These are phyloP conservation scores for Daldinia sp. DNA, from an alignment of 2,329 filamentous ascomycete genomes.

Conservation along the genomic window DNA sequence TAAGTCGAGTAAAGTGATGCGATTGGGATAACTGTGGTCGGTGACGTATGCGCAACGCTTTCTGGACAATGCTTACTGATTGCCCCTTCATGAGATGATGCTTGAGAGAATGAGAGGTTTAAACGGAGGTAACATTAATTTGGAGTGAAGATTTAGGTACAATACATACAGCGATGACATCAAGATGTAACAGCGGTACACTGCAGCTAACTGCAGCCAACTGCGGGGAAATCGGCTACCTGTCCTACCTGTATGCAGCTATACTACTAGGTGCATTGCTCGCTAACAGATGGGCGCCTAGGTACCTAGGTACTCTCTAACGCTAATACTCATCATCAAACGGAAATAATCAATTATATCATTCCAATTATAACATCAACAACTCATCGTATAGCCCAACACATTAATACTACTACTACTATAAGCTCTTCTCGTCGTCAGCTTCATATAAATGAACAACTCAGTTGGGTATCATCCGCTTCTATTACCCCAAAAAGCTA, in stretches of 20 bases:
- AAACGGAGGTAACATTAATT: not conserved
- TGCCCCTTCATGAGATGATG: slow-evolving; percentile 12
- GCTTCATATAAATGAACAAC: not conserved
- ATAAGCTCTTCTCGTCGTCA: not conserved
- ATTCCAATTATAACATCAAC: not conserved
- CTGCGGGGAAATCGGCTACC: not conserved
- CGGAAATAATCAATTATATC: not conserved
- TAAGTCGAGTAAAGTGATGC: not conserved
- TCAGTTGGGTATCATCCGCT: slow-evolving; percentile 19
- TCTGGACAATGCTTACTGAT: slow-evolving; percentile 2
- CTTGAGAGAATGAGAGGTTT: not conserved
- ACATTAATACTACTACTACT: not conserved
- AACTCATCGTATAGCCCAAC: not conserved
- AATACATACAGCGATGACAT: slow-evolving; percentile 19
- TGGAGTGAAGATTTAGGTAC: not conserved
- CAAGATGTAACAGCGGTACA: slow-evolving; percentile 14
- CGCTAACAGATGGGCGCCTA: no score
- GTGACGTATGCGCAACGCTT: slow-evolving; percentile 10
- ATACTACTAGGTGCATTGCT: no score
- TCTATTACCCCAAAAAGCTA: not conserved
- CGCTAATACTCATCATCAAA: no score
- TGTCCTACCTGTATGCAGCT: no score
- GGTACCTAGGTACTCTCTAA: no score
- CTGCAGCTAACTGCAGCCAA: not conserved
- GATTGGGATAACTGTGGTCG: not conserved